Evolutionary conservation across 345 rosid species (phyloP).

Genomic region (Corchorus capsularis): DNA sequence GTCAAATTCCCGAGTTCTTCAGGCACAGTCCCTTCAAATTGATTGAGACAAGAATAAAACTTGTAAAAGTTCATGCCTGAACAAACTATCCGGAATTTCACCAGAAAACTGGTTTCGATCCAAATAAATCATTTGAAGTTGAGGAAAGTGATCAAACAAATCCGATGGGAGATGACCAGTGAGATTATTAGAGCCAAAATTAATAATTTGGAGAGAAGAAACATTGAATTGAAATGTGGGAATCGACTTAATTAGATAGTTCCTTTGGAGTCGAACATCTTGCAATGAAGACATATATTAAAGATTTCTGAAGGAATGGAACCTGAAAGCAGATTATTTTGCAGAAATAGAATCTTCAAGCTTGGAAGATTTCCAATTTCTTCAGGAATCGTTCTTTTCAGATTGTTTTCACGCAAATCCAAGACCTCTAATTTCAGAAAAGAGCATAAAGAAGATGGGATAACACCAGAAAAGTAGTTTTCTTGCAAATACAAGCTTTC

Average conservation of each 20-base stretch:
- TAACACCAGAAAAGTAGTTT: too few relatives aligned
- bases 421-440: not conserved
- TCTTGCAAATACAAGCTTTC: too few relatives aligned
- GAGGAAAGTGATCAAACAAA: conserved; percentile 9
- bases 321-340: not conserved
- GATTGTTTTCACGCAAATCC: not conserved
- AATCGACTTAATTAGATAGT: not conserved
- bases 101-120: not conserved
- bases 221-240: not conserved
- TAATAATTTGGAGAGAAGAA: not conserved
- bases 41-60: not conserved
- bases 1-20: not conserved
- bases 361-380: not conserved
- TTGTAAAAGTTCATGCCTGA: not conserved
- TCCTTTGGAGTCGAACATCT: not conserved
- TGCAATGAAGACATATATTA: not conserved
- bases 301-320: not conserved
- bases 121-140: not conserved
- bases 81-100: not conserved
- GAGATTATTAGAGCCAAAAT: not conserved
- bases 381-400: not conserved
- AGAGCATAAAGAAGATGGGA: not conserved
- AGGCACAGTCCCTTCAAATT: not conserved
- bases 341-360: not conserved
- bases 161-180: not conserved